Evolutionary conservation across 257 asterid genomes (phyloP), one percentile per base, ranked within the genome.

Genomic region (Solanum ahanhuiri): DNA sequence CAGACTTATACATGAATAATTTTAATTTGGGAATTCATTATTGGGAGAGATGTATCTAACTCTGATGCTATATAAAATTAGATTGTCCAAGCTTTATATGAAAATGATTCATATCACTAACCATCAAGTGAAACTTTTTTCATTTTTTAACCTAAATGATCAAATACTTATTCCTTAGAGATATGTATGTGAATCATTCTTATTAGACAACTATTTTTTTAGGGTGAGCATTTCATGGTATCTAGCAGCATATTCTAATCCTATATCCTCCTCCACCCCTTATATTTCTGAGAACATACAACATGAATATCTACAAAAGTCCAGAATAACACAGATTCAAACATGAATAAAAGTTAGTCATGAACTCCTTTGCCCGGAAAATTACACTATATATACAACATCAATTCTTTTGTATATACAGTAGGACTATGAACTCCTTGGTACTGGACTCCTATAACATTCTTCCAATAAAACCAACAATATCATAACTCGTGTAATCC

Each of bases 141-240:
- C 39, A 35, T 35, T 35, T 76, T 35, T 35, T 76, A 97, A 88
- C 90, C 87, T 94, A 77, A 77, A 2, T 14, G 83, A 41, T 41
- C 35, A 39, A 37, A 37, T 37, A 37, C 9, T 37, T 37, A 37
- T 37, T 37, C 41, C 28, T 35, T 35, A 35, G 9, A 35, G 39
- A 76, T 14, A 41, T 41, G 11, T 37, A 75, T 17, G 12, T 2
- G 79, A 25, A 71, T 33, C 79, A 70, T 28, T 10, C 9, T 35
- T 35, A 35, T 35, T 35, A 35, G 39, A 35, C 39, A 35, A 35
- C 9, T 35, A 35, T 35, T 35, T 35, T 35, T 35, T 35, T 35
- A 35, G 18, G 41, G 28, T 72, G 51, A 17, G 30, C 2, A 34
- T 72, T 72, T 72, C 81, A 34, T 18, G 39, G 34, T 20, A 18